Conservation (phyloP, 768 basidiomycete species). For the Pholiota molesta region DNA sequence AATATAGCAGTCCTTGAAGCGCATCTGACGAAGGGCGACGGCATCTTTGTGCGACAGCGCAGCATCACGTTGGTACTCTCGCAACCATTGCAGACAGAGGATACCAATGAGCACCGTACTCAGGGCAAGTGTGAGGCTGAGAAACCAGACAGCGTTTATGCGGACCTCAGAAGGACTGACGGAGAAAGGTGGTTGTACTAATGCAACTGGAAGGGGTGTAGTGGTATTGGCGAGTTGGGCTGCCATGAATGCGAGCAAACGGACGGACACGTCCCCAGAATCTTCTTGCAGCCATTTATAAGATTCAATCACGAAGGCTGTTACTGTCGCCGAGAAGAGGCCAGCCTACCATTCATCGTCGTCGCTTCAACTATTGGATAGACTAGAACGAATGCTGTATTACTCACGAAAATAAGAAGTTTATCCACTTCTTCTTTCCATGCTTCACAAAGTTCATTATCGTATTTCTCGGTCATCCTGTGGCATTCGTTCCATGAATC, state of each 20-base stretch:
- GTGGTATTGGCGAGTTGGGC: conserved; percentile 14
- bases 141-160: conserved; percentile 29
- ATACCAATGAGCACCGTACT: conserved; percentile 30
- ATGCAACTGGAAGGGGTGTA: background rate
- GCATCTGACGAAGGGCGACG: conserved; percentile 30
- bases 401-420: conserved; percentile 31
- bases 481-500: conserved; percentile 29
- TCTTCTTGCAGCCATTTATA: conserved; percentile 31
- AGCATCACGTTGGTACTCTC: conserved; percentile 29
- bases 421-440: conserved; percentile 36
- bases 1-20: conserved; percentile 27
- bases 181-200: conserved; percentile 17
- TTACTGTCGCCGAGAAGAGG: conserved; percentile 31
- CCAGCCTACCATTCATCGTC: conserved; percentile 21
- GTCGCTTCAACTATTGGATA: background rate
- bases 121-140: conserved; percentile 28
- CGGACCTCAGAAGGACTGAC: conserved; percentile 24
- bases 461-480: conserved; percentile 28
- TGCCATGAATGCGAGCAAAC: conserved; percentile 22
- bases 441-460: conserved; percentile 31
- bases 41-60: conserved; percentile 29
- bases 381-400: background rate
- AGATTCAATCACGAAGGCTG: conserved; percentile 28
- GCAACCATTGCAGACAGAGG: conserved; percentile 30
- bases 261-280: conserved; percentile 19